Base-by-base conservation (phyloP, 176 grass and related monocot genomes). In the Oryza glumipatula region DNA sequence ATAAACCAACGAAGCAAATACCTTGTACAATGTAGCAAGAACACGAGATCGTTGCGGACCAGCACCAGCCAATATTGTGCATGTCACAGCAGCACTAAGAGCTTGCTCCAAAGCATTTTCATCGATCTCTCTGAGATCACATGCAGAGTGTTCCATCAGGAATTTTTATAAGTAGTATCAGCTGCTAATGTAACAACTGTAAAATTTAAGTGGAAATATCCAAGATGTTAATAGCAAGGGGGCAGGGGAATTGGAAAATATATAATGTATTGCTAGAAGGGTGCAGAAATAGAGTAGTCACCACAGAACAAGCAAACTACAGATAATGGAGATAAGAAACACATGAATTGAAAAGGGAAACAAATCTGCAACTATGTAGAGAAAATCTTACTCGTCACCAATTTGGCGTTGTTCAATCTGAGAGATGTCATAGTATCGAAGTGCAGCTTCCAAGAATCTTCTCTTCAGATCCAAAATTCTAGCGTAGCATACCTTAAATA, bases 1-100 rank as follows among this genome's bases (percentile, higher is more conserved):
- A 76, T 85, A 73, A 68, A 16, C 63, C 16, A 4, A 52, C 11
- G 9, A 75, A 84, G 60, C 32, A 21, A 38, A 76, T 88, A 98
- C 96, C 97, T 99, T 99, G 84, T 99, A 99, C 85, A 99, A 74
- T 4, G 97, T 99, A 87, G 97, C 97, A 74, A 99, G 93, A 76
- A 99, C 94, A 60, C 97, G 91, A 49, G 97, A 99, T 11, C 91
- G 89, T 79, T 99, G 97, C 52, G 97, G 97, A 84, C 97, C 94
- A 81, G 97, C 97, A 84, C 88, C 97, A 84, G 97, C 97, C 86
- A 99, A 94, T 86, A 99, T 99, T 70, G 97, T 99, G 75, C 97
- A 99, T 6, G 90, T 99, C 65, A 99, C 88, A 86, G 97, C 97
- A 80, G 97, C 89, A 88, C 91, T 99, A 77, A 99, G 86, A 88